Evolutionary conservation across 306 rosid genomes (phyloP).

Genomic region (Vigna nakashimae): DNA sequence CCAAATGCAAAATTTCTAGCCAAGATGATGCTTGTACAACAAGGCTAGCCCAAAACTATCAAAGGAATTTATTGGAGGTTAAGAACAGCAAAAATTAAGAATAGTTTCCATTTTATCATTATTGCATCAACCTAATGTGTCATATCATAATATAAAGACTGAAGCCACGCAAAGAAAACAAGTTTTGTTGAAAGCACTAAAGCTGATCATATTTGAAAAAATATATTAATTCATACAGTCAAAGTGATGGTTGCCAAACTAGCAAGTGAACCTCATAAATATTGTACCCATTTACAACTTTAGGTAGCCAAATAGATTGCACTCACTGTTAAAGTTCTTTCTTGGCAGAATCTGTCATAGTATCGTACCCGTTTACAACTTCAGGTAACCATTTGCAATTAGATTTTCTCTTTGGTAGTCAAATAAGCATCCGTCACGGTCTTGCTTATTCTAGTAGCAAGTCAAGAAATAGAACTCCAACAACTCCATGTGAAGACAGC

Average conservation of each 20-base stretch:
- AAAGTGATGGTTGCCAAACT: neutral
- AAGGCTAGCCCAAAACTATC: constrained; percentile 1
- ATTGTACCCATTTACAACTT: no score
- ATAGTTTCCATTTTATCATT: neutral
- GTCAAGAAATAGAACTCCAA: no score
- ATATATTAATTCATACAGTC: neutral
- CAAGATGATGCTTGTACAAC: constrained; percentile 19
- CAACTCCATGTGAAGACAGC: no score
- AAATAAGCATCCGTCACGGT: no score
- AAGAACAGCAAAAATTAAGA: neutral
- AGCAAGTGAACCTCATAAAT: neutral
- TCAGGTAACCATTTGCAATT: neutral
- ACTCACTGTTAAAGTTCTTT: no score
- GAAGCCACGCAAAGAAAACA: constrained; percentile 12
- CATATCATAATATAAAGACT: constrained; percentile 18
- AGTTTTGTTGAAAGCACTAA: constrained; percentile 20
- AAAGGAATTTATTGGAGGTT: constrained; percentile 8
- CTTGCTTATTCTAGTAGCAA: no score
- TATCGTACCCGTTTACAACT: constrained; percentile 1
- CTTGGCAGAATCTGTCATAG: no score
- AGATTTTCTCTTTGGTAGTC: no score
- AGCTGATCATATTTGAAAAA: constrained; percentile 8
- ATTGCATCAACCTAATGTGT: neutral
- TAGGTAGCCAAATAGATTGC: no score
- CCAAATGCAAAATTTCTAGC: constrained; percentile 15